phyloP scores from a whole-genome alignment of 2,329 filamentous ascomycete genomes.

The Paramyrothecium sp. region DNA sequence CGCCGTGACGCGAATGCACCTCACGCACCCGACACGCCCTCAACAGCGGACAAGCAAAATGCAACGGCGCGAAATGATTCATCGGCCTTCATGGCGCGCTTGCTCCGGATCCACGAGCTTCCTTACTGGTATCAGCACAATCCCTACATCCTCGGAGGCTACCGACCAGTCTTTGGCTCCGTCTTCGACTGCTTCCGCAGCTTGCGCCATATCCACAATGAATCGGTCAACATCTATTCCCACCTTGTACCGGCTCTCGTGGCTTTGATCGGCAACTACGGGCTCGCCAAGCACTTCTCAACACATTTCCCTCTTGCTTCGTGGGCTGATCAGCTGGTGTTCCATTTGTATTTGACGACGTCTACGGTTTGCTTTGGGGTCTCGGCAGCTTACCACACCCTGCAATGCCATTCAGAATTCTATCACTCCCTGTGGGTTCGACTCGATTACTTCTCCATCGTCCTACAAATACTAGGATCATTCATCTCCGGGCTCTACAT shows the following conservation, averaged over 20 bases:
- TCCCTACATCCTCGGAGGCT: constrained; percentile 20
- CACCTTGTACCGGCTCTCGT: constrained; percentile 40
- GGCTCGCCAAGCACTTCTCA: background rate
- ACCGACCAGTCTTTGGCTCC: constrained; percentile 40
- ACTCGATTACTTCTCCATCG: constrained; percentile 31
- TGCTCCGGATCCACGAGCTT: constrained; percentile 11
- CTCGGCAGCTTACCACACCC: constrained; percentile 19
- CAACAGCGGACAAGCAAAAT: too few relatives aligned
- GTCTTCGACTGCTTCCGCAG: constrained; percentile 32
- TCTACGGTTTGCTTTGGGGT: constrained; percentile 10
- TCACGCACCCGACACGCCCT: too few relatives aligned
- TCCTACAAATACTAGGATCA: constrained; percentile 28
- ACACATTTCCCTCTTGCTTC: background rate
- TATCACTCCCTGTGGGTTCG: constrained; percentile 22
- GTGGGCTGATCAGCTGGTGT: background rate
- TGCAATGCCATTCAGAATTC: constrained; percentile 17
- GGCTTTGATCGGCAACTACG: constrained; percentile 13
- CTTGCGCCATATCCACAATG: constrained; percentile 35
- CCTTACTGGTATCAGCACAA: constrained; percentile 19
- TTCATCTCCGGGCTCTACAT: constrained; percentile 33
- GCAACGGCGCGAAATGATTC: too few relatives aligned
- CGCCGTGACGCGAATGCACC: too few relatives aligned
- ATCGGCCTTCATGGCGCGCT: too few relatives aligned
- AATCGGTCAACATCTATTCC: constrained; percentile 30
- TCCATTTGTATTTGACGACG: background rate